Conservation (phyloP, 139 green algal genomes). For the Chlorokybus atmophyticus region DNA sequence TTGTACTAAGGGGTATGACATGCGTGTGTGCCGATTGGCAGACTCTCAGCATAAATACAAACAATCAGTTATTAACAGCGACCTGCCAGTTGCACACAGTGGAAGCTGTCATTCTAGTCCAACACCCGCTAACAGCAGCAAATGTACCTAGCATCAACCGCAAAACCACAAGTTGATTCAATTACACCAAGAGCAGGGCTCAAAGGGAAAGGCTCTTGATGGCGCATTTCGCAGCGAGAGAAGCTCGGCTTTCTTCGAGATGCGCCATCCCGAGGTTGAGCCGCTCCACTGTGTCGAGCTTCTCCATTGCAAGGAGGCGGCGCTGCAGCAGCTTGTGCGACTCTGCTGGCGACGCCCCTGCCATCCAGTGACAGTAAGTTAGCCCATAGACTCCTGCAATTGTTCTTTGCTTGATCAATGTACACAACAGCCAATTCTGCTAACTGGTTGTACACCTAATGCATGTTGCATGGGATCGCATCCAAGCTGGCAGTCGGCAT, state of each 20-base stretch:
- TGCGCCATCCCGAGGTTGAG: not conserved
- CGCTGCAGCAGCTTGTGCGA: conserved; percentile 9
- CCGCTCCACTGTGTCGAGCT: conserved; percentile 9
- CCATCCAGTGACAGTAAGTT: conserved; percentile 1
- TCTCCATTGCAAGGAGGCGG: conserved; percentile 12
- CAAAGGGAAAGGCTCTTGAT: conserved; percentile 12
- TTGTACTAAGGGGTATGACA: too few relatives aligned
- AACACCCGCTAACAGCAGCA: too few relatives aligned
- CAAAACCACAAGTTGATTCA: too few relatives aligned
- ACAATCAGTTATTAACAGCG: too few relatives aligned
- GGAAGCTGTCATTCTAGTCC: too few relatives aligned
- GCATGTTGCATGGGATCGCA: too few relatives aligned
- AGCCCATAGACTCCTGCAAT: not conserved
- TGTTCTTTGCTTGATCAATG: not conserved
- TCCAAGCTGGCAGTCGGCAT: too few relatives aligned
- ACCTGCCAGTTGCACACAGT: too few relatives aligned
- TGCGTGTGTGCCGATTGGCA: too few relatives aligned
- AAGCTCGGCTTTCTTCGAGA: conserved; percentile 3
- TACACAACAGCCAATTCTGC: not conserved
- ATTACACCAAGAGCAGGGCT: too few relatives aligned
- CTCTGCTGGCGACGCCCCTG: conserved; percentile 9
- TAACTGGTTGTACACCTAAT: not conserved
- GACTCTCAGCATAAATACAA: too few relatives aligned
- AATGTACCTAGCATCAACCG: too few relatives aligned
- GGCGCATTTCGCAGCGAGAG: conserved; percentile 12